phyloP scores from a whole-genome alignment of 352 stramenopile species.

The Phytophthora meadii region DNA sequence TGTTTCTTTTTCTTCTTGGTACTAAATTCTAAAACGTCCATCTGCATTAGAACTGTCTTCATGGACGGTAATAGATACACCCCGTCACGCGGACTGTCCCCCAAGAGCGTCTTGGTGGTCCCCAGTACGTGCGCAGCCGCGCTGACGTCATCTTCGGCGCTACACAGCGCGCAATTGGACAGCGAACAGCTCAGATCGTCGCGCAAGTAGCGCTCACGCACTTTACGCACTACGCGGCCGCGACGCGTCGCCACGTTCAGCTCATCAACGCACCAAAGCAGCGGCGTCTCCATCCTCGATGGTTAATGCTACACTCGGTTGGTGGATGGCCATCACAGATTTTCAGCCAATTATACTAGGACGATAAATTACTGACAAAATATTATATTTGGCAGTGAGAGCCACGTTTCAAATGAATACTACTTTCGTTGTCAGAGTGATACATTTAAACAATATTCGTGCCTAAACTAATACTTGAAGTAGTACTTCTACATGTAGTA shows the following conservation, averaged over 20 bases:
- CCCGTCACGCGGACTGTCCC: constrained; percentile 48
- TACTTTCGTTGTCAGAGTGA: too few relatives aligned
- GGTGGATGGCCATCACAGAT: constrained; percentile 6
- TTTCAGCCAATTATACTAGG: neutral
- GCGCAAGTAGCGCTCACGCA: constrained; percentile 89
- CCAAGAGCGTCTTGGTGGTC: constrained; percentile 69
- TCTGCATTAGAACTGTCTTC: constrained; percentile 90
- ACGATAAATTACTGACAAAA: neutral
- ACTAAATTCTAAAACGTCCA: constrained; percentile 90
- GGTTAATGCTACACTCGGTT: constrained; percentile 12
- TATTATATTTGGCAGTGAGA: too few relatives aligned
- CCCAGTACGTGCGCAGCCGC: constrained; percentile 63
- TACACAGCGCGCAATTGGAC: constrained; percentile 64
- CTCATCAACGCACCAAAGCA: constrained; percentile 80
- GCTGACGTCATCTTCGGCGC: constrained; percentile 61
- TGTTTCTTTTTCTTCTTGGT: constrained; percentile 64
- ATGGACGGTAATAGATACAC: constrained; percentile 90
- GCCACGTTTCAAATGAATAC: too few relatives aligned
- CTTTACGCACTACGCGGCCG: constrained; percentile 78
- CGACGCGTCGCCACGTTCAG: constrained; percentile 83
- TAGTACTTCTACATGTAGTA: too few relatives aligned
- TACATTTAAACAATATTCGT: too few relatives aligned
- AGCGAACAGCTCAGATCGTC: constrained; percentile 88
- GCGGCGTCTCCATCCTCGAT: constrained; percentile 32
- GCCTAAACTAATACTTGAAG: too few relatives aligned